A percentile compares a stretch with the other conserved stretches of the same genome.
Conservation (phyloP, 306 rosid genomes). For the Fragaria nilgerrensis region DNA sequence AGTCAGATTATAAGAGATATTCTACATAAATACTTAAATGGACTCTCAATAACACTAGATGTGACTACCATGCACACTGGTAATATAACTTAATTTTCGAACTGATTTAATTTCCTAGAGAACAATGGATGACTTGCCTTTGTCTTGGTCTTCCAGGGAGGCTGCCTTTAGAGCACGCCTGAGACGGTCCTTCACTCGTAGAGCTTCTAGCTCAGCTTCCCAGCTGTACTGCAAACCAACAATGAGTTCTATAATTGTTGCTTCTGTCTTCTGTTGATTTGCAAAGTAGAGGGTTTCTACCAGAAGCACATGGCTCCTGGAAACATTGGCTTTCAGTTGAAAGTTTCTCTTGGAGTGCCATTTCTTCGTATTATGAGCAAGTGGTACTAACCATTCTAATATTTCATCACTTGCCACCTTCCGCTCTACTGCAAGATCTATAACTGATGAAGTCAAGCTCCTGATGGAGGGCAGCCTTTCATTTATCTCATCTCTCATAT, state of each 20-base stretch:
- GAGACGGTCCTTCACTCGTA: background rate
- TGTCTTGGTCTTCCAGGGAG: too few species aligned
- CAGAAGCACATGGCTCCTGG: constrained; percentile 69
- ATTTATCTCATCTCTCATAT: constrained; percentile 56
- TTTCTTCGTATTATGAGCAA: constrained; percentile 88
- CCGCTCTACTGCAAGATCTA: too few species aligned
- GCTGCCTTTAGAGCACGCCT: background rate
- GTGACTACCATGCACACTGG: background rate
- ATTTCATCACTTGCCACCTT: constrained; percentile 15
- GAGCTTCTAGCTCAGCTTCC: too few species aligned
- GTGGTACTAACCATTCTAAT: constrained; percentile 89
- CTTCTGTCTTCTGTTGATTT: constrained; percentile 47
- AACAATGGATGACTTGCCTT: background rate
- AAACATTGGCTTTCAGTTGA: constrained; percentile 45
- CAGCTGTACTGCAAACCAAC: too few species aligned
- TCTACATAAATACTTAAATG: background rate
- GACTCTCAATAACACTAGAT: background rate
- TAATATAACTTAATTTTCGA: background rate
- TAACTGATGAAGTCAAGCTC: constrained; percentile 9
- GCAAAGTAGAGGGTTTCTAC: constrained; percentile 92
- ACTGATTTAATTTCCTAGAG: background rate
- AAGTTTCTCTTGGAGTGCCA: constrained; percentile 55
- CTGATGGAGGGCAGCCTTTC: constrained; percentile 60
- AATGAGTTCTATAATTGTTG: too few species aligned
- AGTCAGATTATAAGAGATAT: too few species aligned